Conservation (phyloP, 306 rosid species). For the Alnus glutinosa region DNA sequence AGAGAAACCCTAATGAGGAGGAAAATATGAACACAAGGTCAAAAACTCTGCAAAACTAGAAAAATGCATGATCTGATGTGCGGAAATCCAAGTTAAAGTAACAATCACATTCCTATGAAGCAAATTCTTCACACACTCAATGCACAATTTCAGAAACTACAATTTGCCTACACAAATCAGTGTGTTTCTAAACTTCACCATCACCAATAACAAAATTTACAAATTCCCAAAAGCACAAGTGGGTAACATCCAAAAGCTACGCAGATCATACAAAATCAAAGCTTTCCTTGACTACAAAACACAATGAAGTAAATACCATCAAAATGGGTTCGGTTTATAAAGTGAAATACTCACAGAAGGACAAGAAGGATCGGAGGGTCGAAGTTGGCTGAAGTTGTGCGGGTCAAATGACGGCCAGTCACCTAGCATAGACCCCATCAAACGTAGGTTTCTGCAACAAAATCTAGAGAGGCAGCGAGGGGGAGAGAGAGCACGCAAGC, state of each 20-base stretch:
- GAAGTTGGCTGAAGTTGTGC: slow-evolving; percentile 92
- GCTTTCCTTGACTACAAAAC: slow-evolving; percentile 12
- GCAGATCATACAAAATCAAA: slow-evolving; percentile 15
- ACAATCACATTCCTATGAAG: slow-evolving; percentile 7
- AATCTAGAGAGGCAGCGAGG: slow-evolving; percentile 21
- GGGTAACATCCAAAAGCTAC: background rate
- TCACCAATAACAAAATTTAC: background rate
- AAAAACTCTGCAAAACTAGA: too few relatives aligned
- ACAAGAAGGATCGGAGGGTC: slow-evolving; percentile 80
- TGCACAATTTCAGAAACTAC: slow-evolving; percentile 16
- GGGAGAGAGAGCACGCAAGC: slow-evolving; percentile 12
- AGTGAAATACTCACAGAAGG: slow-evolving; percentile 70
- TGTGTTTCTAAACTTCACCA: background rate
- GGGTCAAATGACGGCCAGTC: slow-evolving; percentile 91
- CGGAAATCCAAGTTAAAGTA: background rate
- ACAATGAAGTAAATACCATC: slow-evolving; percentile 17
- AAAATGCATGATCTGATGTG: too few relatives aligned
- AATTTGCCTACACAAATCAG: slow-evolving; percentile 5
- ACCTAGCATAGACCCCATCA: slow-evolving; percentile 80
- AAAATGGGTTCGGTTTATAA: slow-evolving; percentile 13
- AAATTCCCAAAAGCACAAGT: background rate
- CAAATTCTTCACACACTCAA: slow-evolving; percentile 15
- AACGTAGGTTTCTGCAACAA: slow-evolving; percentile 22
- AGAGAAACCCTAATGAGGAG: too few relatives aligned
- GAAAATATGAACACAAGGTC: too few relatives aligned